Base-by-base conservation (phyloP, 768 basidiomycete genomes). In the Piloderma croceum region DNA sequence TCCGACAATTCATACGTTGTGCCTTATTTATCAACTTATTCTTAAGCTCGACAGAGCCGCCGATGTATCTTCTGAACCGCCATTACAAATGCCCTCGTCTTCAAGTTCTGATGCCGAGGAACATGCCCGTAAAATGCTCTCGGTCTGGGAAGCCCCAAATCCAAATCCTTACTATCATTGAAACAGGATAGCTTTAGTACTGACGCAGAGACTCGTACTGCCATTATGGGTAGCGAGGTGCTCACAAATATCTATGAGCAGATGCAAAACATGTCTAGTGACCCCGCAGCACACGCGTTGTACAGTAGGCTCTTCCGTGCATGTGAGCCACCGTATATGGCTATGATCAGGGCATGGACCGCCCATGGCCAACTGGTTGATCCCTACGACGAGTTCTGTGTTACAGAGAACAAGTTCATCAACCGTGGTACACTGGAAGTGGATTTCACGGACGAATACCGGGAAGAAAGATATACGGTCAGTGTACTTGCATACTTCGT, bases 371-470 rank as follows among this genome's bases (percentile, higher is more conserved):
- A 79, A 38, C 69, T 98, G 15, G 70, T 76, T 4, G 96, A 99
- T 57, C 87, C 87, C 1, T 90, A 92, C 57, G 91, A 96, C 51
- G 96, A 99, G 63, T 73, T 97, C 50, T 79, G 93, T 57, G 86
- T 99, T 42, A 89, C 89, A 56, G 96, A 97, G 63, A 88, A 84
- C 63, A 87, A 87, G 52, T 90, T 90, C 51, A 96, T 98, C 49
- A 83, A 90, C 53, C 77, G 89, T 37, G 89, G 88, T 4, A 87
- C 85, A 29, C 65, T 98, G 50, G 93, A 96, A 52, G 75, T 85
- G 67, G 96, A 98, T 60, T 98, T 93, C 61, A 92, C 88, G 12
- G 96, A 99, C 58, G 94, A 98, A 51, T 98, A 99, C 61, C 98
- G 96, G 96, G 96, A 98, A 54, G 67, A 89, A 44, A 70, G 94